Base-by-base conservation (phyloP, 257 asterid species). In the Verbena officinalis region DNA sequence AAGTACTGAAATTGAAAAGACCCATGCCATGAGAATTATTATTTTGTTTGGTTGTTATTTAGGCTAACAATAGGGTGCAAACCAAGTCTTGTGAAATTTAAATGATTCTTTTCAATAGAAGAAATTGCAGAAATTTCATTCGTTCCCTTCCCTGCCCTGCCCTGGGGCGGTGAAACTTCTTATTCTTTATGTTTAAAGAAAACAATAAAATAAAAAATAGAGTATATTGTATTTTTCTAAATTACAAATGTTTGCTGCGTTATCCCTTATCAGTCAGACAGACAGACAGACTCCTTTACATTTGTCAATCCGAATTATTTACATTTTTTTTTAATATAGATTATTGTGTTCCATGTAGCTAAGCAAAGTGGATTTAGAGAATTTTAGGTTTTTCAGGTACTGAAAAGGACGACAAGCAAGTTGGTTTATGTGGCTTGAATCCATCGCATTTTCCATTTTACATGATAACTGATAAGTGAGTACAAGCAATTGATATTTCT, bases 371-470 rank as follows among this genome's bases (percentile, higher is more conserved):
- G 36, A 7, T n/a, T n/a, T n/a, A n/a, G n/a, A n/a, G 2, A 10
- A 1, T n/a, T 5, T 53, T 24, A 17, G 19, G 13, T 27, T 12
- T 24, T 53, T 38, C 16, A 4, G 63, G 48, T 36, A 36, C 10
- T 57, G 62, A 57, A 57, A 36, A 30, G 3, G 51, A 59, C 50
- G 20, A 11, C n/a, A n/a, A 4, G 4, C 33, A 57, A 57, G 16
- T 57, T 17, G 46, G 31, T 21, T 21, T 13, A 34, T 1, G 12
- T 38, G 23, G 22, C 16, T 38, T 22, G 34, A n/a, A 23, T 22
- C 22, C 65, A 59, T 23, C 40, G 65, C 20, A 59, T 59, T 40
- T 59, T 23, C 53, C 40, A 42, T n/a, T n/a, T n/a, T n/a, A n/a
- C n/a, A n/a, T n/a, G n/a, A n/a, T n/a, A n/a, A n/a, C n/a, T 59